Base-by-base conservation (phyloP, 2,329 filamentous ascomycete species). In the Microcyclosporella mali region DNA sequence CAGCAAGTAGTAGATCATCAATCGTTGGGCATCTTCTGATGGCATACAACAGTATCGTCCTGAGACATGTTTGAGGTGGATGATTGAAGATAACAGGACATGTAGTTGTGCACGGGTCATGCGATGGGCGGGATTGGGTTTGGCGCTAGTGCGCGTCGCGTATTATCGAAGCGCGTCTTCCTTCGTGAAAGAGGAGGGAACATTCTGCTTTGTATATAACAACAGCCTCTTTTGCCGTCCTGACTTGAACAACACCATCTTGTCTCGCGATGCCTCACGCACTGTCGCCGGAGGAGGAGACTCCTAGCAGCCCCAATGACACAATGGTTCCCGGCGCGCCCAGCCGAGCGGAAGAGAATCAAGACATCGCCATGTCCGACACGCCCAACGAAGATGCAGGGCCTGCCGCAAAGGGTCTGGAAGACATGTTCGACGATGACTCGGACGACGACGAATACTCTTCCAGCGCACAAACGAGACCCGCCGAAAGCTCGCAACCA, bases 351-450 rank as follows among this genome's bases (percentile, higher is more conserved):
- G 43, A 54, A n/a, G 45, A 50, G 4, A 33, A 54, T 16, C 38
- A 46, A 35, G 52, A 53, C 32, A 36, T 46, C 36, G 47, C 49
- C 10, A 55, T 55, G 52, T 30, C 33, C 17, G 46, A 51, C 19
- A 31, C 36, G 9, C 28, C 43, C 30, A 14, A 44, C 25, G 40
- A 19, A 37, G n/a, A 38, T 21, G 25, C 49, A 11, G 43, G 52
- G 42, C 33, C 45, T 18, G 16, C 50, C 11, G 32, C 44, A 34
- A 43, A 47, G 35, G 19, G 45, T 40, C 41, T 83, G 14, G 78
- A 81, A 49, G 75, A 78, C 41, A 67, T 82, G 40, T 81, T 83
- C 54, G 70, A 77, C 50, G 72, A 73, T 45, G 75, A 75, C 29
- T 75, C 77, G 36, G 66, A 67, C 33, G 76, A 80, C 37, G 51